Conservation (phyloP, 768 basidiomycete species). For the Mycena rosella region DNA sequence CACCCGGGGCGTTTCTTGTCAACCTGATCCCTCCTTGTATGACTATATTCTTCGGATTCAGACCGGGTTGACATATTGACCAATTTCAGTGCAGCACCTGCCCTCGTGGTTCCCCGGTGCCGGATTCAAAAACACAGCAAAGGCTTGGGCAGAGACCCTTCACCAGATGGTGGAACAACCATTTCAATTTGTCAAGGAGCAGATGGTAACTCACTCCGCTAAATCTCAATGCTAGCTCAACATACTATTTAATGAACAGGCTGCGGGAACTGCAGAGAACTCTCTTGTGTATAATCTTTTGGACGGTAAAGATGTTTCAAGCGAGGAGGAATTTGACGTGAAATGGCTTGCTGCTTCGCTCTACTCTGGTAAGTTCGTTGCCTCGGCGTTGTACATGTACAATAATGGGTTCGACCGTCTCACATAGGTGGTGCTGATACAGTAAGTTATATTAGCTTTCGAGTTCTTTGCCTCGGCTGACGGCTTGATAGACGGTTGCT, state of each 20-base stretch:
- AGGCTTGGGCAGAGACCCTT: conserved; percentile 56
- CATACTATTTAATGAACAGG: conserved; percentile 36
- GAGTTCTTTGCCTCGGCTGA: background rate
- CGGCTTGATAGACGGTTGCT: conserved; percentile 50
- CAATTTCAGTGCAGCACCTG: conserved; percentile 57
- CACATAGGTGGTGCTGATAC: conserved; percentile 56
- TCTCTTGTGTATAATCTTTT: conserved; percentile 52
- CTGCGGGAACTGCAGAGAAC: conserved; percentile 49
- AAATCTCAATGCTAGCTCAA: background rate
- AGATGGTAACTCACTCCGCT: conserved; percentile 51
- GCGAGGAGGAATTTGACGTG: conserved; percentile 52
- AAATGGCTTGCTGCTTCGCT: conserved; percentile 62
- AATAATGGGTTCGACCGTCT: background rate
- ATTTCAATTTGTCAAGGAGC: conserved; percentile 56
- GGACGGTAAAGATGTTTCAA: conserved; percentile 42
- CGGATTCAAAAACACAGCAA: conserved; percentile 62
- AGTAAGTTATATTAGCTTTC: conserved; percentile 37
- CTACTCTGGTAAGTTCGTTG: conserved; percentile 48
- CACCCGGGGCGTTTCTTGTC: conserved; percentile 60
- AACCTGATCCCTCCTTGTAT: conserved; percentile 62
- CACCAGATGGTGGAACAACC: conserved; percentile 61
- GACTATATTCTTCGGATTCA: conserved; percentile 26
- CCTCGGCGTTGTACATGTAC: too few relatives aligned
- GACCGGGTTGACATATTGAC: background rate
- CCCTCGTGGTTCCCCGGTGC: conserved; percentile 73